A percentile compares a stretch with the other conserved stretches of the same genome.
Conservation (phyloP, 2,329 filamentous ascomycete species). For the Monosporascus sp. region DNA sequence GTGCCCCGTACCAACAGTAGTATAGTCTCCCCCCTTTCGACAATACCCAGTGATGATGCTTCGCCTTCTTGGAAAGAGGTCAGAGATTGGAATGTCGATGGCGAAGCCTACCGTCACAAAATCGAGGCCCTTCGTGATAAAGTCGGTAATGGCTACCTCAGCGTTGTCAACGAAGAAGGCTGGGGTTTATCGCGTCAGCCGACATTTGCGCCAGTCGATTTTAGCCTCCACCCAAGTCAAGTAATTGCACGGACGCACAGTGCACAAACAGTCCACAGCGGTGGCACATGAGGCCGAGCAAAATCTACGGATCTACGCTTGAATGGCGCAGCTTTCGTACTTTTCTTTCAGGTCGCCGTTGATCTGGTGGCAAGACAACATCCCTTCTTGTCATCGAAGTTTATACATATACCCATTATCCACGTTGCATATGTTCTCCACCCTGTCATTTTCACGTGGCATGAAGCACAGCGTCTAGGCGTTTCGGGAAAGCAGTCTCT, state of each 20-base stretch:
- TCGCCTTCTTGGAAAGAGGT: constrained; percentile 35
- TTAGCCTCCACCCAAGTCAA: constrained; percentile 32
- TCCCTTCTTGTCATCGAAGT: constrained; percentile 6
- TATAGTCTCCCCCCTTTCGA: constrained; percentile 28
- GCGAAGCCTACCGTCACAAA: constrained; percentile 80
- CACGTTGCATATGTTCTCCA: constrained; percentile 18
- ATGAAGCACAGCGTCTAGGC: constrained; percentile 30
- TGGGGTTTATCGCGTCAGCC: constrained; percentile 45
- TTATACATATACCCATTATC: constrained; percentile 13
- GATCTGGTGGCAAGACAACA: constrained; percentile 10
- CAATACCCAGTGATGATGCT: constrained; percentile 26
- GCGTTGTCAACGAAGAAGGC: constrained; percentile 73
- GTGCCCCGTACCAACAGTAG: constrained; percentile 35
- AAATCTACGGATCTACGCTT: constrained; percentile 1
- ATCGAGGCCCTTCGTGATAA: constrained; percentile 81
- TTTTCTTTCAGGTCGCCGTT: constrained; percentile 3
- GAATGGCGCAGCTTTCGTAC: constrained; percentile 7
- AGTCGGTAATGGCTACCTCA: constrained; percentile 83
- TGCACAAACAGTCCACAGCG: constrained; percentile 48
- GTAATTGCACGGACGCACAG: constrained; percentile 31
- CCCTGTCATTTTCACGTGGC: constrained; percentile 17
- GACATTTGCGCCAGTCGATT: constrained; percentile 34
- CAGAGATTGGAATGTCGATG: constrained; percentile 60
- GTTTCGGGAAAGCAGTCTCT: constrained; percentile 10
- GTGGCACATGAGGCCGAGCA: constrained; percentile 44